A percentile compares a stretch with the other conserved stretches of the same genome.
These are phyloP conservation scores for Andrographis paniculata DNA, from an alignment of 305 asterid species.

Conservation along the genomic window DNA sequence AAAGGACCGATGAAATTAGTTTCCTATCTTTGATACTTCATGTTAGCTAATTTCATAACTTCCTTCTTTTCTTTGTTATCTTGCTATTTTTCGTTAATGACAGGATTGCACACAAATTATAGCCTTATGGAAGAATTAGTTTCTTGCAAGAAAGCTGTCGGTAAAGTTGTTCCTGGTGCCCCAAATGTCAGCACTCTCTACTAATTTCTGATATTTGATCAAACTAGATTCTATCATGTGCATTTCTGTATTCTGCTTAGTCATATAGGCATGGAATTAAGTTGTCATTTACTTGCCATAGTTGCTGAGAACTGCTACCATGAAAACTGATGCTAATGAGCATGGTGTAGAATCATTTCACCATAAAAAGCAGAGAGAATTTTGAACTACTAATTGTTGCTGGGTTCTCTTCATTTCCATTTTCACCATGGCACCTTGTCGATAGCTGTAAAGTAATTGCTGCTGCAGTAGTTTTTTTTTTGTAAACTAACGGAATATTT, in stretches of 20 bases:
- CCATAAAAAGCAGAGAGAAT: too few species aligned
- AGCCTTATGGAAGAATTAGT: slow-evolving; percentile 92
- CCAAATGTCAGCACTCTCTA: slow-evolving; percentile 57
- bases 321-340: too few species aligned
- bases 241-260: neutral
- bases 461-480: too few species aligned
- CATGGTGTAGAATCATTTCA: too few species aligned
- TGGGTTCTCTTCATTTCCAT: too few species aligned
- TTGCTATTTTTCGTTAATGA: slow-evolving; percentile 13
- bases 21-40: slow-evolving; percentile 1
- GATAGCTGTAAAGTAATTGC: too few species aligned
- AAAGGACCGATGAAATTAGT: slow-evolving; percentile 5
- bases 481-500: neutral
- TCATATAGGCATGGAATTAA: neutral
- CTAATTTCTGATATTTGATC: neutral
- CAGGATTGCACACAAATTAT: slow-evolving; percentile 93
- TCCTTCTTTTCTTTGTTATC: neutral
- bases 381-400: too few species aligned
- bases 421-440: too few species aligned
- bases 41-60: slow-evolving; percentile 6
- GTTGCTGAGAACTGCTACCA: too few species aligned
- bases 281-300: neutral
- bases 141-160: slow-evolving; percentile 77
- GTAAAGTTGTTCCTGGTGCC: slow-evolving; percentile 70
- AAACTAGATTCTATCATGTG: neutral